Evolutionary conservation across 2,329 filamentous ascomycete species (phyloP).

Genomic region (Chaetothyriales sp.): DNA sequence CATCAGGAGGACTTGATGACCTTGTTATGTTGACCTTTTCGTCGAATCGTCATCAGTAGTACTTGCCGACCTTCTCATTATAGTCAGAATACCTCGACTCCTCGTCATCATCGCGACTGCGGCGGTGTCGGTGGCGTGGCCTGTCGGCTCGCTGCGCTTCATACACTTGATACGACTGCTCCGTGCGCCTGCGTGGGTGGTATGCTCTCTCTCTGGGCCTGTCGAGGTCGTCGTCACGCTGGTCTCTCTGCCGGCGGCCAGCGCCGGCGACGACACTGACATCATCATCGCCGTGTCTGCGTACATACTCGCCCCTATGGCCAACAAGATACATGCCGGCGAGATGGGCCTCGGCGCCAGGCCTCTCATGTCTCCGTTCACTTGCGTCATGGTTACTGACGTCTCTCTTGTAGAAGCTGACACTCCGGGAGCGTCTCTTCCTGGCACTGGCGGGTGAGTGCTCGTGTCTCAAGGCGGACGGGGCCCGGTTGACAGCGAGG

Average conservation of each 20-base stretch:
- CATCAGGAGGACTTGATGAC: slow-evolving; percentile 9
- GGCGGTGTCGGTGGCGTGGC: slow-evolving; percentile 5
- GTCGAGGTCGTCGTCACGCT: slow-evolving; percentile 18
- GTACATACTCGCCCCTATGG: slow-evolving; percentile 3
- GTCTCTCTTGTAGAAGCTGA: slow-evolving; percentile 12
- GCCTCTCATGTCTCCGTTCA: slow-evolving; percentile 13
- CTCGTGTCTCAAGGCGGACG: background rate
- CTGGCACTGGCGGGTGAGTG: background rate
- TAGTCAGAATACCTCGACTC: slow-evolving; percentile 6
- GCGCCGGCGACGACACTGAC: slow-evolving; percentile 13
- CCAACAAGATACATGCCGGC: slow-evolving; percentile 10
- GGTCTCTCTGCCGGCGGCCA: slow-evolving; percentile 15
- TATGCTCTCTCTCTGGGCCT: slow-evolving; percentile 3
- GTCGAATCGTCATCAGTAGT: slow-evolving; percentile 4
- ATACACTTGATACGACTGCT: background rate
- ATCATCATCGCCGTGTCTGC: slow-evolving; percentile 5
- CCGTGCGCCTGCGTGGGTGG: background rate
- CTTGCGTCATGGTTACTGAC: slow-evolving; percentile 13
- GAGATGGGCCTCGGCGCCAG: slow-evolving; percentile 13
- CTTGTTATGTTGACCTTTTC: too few relatives aligned
- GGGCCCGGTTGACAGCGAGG: slow-evolving; percentile 1
- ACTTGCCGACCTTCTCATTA: slow-evolving; percentile 7
- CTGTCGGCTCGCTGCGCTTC: background rate
- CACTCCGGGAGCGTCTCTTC: slow-evolving; percentile 6
- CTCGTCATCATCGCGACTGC: slow-evolving; percentile 8